phyloP scores from a whole-genome alignment of 2,329 filamentous ascomycete species.

The Dryadomyces quercivorus region DNA sequence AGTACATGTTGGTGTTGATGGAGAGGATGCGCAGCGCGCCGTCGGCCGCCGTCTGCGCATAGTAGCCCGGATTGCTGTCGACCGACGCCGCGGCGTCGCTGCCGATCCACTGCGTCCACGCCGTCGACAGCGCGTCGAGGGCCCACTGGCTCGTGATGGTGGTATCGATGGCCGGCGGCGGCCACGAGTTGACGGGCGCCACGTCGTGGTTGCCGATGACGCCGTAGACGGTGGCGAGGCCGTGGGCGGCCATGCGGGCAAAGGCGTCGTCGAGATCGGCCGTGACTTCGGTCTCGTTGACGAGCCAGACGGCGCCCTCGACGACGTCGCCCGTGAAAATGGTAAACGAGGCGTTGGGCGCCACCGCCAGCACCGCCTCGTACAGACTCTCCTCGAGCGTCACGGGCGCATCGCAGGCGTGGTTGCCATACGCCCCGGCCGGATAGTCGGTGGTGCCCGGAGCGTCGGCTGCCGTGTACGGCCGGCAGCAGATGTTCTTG shows the following conservation, averaged over 20 bases:
- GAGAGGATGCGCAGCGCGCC: conserved; percentile 40
- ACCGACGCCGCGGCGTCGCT: conserved; percentile 16
- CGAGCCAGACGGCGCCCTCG: conserved; percentile 38
- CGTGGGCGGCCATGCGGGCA: conserved; percentile 26
- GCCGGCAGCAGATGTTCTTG: conserved; percentile 47
- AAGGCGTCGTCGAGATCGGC: conserved; percentile 31
- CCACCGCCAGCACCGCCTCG: conserved; percentile 32
- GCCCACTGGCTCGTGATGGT: conserved; percentile 33
- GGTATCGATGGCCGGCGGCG: conserved; percentile 20
- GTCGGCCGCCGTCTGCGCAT: conserved; percentile 22
- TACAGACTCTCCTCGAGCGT: conserved; percentile 45
- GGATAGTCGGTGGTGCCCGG: conserved; percentile 35
- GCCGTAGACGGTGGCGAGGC: conserved; percentile 30
- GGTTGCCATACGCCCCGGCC: conserved; percentile 38
- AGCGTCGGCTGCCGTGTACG: conserved; percentile 31
- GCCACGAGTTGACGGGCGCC: conserved; percentile 29
- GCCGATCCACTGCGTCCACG: conserved; percentile 36
- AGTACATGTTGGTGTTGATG: conserved; percentile 46
- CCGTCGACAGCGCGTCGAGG: conserved; percentile 31
- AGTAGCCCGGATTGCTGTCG: conserved; percentile 16
- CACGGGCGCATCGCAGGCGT: conserved; percentile 38
- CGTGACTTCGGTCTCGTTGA: conserved; percentile 18
- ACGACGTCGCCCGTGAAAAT: conserved; percentile 48
- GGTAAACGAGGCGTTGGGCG: conserved; percentile 34
- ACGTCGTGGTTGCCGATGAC: conserved; percentile 45